A percentile compares a stretch with the other conserved stretches of the same genome.
Evolutionary conservation across 148 eudicot species (phyloP).

Genomic region (Cornus controversa): DNA sequence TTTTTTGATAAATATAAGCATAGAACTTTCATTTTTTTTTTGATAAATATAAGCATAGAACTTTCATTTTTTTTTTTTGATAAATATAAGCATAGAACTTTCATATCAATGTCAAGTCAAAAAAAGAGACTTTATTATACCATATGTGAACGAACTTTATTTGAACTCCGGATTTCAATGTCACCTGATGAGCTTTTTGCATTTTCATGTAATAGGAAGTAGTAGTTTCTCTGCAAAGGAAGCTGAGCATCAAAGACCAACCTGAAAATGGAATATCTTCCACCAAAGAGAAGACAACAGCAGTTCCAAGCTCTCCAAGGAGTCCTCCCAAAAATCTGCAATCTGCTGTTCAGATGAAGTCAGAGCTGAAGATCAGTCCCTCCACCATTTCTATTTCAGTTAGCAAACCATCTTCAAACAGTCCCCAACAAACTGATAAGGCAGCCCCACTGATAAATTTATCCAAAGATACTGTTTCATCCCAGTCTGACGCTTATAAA

Average conservation of each 20-base stretch:
- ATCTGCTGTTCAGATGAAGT: neutral
- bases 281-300: neutral
- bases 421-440: constrained; percentile 26
- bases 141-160: neutral
- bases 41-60: neutral
- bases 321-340: too few relatives aligned
- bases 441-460: constrained; percentile 23
- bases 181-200: constrained; percentile 9
- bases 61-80: too few relatives aligned
- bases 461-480: constrained; percentile 28
- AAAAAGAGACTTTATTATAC: neutral
- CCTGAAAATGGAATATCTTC: constrained; percentile 28
- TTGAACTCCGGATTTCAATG: neutral
- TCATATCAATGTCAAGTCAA: too few relatives aligned
- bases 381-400: constrained; percentile 5
- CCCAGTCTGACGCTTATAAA: constrained; percentile 35
- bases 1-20: too few relatives aligned
- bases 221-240: constrained; percentile 40
- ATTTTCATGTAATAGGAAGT: constrained; percentile 39
- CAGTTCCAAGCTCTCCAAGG: too few relatives aligned
- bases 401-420: constrained; percentile 37
- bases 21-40: too few relatives aligned
- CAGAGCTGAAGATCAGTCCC: constrained; percentile 22
- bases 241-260: constrained; percentile 37
- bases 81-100: neutral